Evolutionary conservation across 1,284 basidiomycete genomes (phyloP).

Genomic region (Rhodotorula mucilaginosa): DNA sequence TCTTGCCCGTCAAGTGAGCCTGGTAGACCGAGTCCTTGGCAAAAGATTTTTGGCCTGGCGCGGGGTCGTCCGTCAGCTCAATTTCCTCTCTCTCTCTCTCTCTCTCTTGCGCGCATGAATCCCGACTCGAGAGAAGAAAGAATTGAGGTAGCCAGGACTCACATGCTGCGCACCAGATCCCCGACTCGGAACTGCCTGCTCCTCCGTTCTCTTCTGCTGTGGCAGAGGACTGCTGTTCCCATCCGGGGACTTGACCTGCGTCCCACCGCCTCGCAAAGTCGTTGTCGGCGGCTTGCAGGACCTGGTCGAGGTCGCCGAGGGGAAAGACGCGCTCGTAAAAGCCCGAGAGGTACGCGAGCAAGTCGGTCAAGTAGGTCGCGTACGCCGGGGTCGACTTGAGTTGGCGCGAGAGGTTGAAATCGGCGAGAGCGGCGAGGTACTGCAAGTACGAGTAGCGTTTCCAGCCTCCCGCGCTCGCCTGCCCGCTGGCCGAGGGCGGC

Average conservation of each 20-base stretch:
- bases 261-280: slow-evolving; percentile 82
- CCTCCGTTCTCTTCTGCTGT: slow-evolving; percentile 47
- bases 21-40: slow-evolving; percentile 98
- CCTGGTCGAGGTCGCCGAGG: slow-evolving; percentile 71
- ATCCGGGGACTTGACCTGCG: slow-evolving; percentile 67
- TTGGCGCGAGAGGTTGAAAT: slow-evolving; percentile 32
- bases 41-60: slow-evolving; percentile 80
- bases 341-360: slow-evolving; percentile 79
- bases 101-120: neutral
- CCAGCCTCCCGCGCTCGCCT: slow-evolving; percentile 45
- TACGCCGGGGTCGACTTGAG: slow-evolving; percentile 39
- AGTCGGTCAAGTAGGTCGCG: slow-evolving; percentile 70
- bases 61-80: no score
- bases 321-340: slow-evolving; percentile 81
- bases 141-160: slow-evolving; percentile 50
- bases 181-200: slow-evolving; percentile 51
- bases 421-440: slow-evolving; percentile 61
- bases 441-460: slow-evolving; percentile 74
- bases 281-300: slow-evolving; percentile 62
- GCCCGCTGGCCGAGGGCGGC: slow-evolving; percentile 48
- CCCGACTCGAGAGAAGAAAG: no score
- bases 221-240: slow-evolving; percentile 62
- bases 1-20: slow-evolving; percentile 89
- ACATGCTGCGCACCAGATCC: slow-evolving; percentile 97
- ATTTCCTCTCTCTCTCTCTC: no score